Evolutionary conservation across 2,329 filamentous ascomycete genomes (phyloP).

Genomic region (Xylogone sp.): DNA sequence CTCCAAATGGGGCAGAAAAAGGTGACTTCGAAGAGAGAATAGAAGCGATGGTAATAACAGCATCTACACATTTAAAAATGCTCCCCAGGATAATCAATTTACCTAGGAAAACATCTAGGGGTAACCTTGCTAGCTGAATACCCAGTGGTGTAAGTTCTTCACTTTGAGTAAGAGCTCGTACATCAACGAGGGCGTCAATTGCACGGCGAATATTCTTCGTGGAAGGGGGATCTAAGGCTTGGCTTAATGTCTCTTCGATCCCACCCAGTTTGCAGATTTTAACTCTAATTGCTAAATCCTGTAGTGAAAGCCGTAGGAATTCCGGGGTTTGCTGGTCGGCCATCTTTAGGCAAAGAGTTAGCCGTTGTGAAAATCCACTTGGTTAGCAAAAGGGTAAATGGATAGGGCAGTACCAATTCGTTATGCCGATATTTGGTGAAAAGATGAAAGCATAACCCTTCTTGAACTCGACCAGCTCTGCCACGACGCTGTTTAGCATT

Average conservation of each 20-base stretch:
- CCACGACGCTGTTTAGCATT: conserved; percentile 95
- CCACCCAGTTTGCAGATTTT: conserved; percentile 96
- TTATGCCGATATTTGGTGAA: conserved; percentile 91
- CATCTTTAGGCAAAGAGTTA: conserved; percentile 42
- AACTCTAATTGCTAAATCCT: conserved; percentile 91
- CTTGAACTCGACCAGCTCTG: conserved; percentile 90
- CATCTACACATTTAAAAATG: conserved; percentile 88
- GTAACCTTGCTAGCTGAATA: conserved; percentile 79
- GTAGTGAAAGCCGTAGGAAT: conserved; percentile 88
- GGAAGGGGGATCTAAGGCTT: conserved; percentile 86
- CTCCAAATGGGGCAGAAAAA: conserved; percentile 82
- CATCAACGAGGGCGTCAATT: conserved; percentile 89
- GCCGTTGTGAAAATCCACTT: background rate
- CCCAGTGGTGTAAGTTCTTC: conserved; percentile 89
- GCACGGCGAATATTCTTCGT: conserved; percentile 90
- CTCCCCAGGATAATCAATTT: conserved; percentile 86
- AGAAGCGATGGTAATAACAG: conserved; percentile 85
- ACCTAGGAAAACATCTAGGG: conserved; percentile 89
- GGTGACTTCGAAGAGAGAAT: conserved; percentile 94
- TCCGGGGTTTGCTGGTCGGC: conserved; percentile 93
- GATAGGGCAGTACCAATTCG: conserved; percentile 39
- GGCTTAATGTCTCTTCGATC: conserved; percentile 83
- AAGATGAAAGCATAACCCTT: conserved; percentile 92
- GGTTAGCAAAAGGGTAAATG: background rate
- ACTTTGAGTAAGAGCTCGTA: conserved; percentile 74